phyloP scores from a whole-genome alignment of 805 yeast species.

The Candida coleopterorum region DNA sequence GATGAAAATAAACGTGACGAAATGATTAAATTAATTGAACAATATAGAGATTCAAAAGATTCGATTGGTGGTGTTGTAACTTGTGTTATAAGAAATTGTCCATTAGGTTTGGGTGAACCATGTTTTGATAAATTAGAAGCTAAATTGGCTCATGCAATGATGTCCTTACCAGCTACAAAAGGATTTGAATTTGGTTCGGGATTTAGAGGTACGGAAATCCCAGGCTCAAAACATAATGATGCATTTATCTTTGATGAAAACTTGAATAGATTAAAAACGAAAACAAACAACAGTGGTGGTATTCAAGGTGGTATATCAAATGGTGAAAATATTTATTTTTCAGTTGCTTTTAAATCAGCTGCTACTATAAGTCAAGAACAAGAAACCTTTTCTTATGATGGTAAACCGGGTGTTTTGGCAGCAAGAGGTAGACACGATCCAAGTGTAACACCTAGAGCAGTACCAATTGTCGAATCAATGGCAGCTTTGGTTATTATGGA shows the following conservation, averaged over 20 bases:
- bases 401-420: slow-evolving; percentile 79
- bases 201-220: slow-evolving; percentile 80
- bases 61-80: slow-evolving; percentile 98
- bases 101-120: slow-evolving; percentile 97
- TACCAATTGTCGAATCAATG: slow-evolving; percentile 98
- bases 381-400: slow-evolving; percentile 82
- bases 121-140: slow-evolving; percentile 97
- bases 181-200: slow-evolving; percentile 99
- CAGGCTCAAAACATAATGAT: slow-evolving; percentile 94
- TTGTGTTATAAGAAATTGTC: slow-evolving; percentile 91
- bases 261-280: slow-evolving; percentile 68
- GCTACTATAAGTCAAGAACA: slow-evolving; percentile 96
- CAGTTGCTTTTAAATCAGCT: slow-evolving; percentile 95
- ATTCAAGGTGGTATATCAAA: slow-evolving; percentile 97
- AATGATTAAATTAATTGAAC: slow-evolving; percentile 85
- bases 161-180: slow-evolving; percentile 95
- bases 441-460: slow-evolving; percentile 96
- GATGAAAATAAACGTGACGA: slow-evolving; percentile 62
- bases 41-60: slow-evolving; percentile 79
- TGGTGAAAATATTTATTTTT: slow-evolving; percentile 92
- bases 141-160: slow-evolving; percentile 92
- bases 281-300: slow-evolving; percentile 93
- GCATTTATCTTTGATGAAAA: slow-evolving; percentile 63
- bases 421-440: slow-evolving; percentile 99
- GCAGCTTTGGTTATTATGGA: slow-evolving; percentile 92